Percentiles rank a stretch among this genome's conserved stretches.
Evolutionary conservation across 495 filamentous ascomycete species (phyloP).

Genomic region (Gamarada debralockiae): DNA sequence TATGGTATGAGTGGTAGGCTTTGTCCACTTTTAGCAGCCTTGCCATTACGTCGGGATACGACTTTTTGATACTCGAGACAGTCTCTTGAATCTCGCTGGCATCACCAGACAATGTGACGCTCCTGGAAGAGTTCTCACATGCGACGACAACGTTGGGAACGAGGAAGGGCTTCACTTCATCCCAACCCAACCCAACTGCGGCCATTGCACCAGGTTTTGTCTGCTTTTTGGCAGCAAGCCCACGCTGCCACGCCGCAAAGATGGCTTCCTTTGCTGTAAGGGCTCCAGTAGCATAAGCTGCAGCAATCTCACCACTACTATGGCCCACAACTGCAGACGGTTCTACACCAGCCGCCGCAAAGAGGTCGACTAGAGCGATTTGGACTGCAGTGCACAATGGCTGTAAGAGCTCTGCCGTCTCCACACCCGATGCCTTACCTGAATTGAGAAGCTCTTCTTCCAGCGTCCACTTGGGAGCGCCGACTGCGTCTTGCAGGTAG

Average conservation of each 20-base stretch:
- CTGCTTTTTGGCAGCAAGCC: conserved; percentile 3
- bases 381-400: conserved; percentile 50
- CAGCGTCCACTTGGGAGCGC: conserved; percentile 9
- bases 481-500: background rate
- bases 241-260: conserved; percentile 44
- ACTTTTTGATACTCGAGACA: conserved; percentile 36
- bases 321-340: conserved; percentile 57
- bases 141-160: conserved; percentile 28
- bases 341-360: conserved; percentile 46
- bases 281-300: conserved; percentile 46
- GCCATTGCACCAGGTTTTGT: conserved; percentile 39
- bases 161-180: conserved; percentile 30
- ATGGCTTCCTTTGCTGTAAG: conserved; percentile 49
- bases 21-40: conserved; percentile 50
- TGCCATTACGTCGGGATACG: conserved; percentile 39
- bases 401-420: conserved; percentile 44
- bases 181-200: conserved; percentile 43
- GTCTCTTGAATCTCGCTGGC: conserved; percentile 35
- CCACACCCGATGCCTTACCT: conserved; percentile 25
- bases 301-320: conserved; percentile 62
- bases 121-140: conserved; percentile 54
- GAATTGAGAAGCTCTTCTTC: conserved; percentile 3
- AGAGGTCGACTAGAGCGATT: conserved; percentile 49
- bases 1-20: conserved; percentile 63
- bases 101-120: conserved; percentile 58